Evolutionary conservation across 129 eudicot species (phyloP).

Genomic region (Flaveria brownii): DNA sequence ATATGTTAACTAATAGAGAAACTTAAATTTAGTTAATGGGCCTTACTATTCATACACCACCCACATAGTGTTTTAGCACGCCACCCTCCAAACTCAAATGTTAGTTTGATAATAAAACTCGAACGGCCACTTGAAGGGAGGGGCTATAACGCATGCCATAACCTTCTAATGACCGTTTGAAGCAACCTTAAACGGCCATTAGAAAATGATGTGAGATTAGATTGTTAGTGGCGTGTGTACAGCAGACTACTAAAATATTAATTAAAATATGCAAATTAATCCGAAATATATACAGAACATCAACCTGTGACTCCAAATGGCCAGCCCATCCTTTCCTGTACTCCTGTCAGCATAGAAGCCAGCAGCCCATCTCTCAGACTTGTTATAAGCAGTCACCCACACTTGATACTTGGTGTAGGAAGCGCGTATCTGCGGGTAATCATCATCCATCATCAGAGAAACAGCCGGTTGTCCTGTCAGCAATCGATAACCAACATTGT

Average conservation of each 20-base stretch:
- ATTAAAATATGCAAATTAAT: not conserved
- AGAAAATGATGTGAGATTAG: too few relatives aligned
- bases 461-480: conserved; percentile 53
- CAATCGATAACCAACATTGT: conserved; percentile 61
- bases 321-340: conserved; percentile 80
- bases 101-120: too few relatives aligned
- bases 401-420: conserved; percentile 76
- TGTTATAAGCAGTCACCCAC: conserved; percentile 74
- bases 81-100: too few relatives aligned
- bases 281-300: not conserved
- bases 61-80: too few relatives aligned
- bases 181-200: too few relatives aligned
- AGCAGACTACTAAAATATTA: too few relatives aligned
- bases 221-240: too few relatives aligned
- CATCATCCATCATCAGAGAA: conserved; percentile 62
- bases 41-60: too few relatives aligned
- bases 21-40: not conserved
- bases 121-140: too few relatives aligned
- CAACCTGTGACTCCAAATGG: conserved; percentile 71
- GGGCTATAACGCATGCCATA: too few relatives aligned
- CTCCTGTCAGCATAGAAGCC: conserved; percentile 90
- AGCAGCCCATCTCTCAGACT: conserved; percentile 86
- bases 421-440: conserved; percentile 72
- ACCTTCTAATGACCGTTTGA: too few relatives aligned
- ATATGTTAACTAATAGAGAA: conserved; percentile 7